A percentile compares a stretch with the other conserved stretches of the same genome.
phyloP scores from a whole-genome alignment of 2,329 filamentous ascomycete genomes.

The Alternaria ventricosa region DNA sequence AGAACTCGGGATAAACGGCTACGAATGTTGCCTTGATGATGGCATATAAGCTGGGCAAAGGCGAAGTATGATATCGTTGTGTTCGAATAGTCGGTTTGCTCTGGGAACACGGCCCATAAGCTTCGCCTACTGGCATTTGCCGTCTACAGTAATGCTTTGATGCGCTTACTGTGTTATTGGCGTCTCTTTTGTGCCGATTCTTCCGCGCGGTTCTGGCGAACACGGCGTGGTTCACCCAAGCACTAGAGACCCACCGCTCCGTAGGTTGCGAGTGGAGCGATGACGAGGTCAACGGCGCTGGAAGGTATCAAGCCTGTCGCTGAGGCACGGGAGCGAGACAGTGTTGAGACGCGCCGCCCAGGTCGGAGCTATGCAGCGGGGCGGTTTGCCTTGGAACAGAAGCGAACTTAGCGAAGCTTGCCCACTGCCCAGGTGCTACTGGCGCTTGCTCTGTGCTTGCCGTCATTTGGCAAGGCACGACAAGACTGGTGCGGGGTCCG shows the following conservation, averaged over 20 bases:
- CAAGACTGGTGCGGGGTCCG: not conserved
- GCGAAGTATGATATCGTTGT: not conserved
- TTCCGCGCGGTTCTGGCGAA: not conserved
- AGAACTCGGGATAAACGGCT: not conserved
- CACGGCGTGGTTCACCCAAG: not conserved
- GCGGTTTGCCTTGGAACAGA: slow-evolving; percentile 11
- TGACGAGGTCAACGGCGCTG: slow-evolving; percentile 9
- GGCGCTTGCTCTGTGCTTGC: slow-evolving; percentile 13
- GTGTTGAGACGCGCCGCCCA: slow-evolving; percentile 15
- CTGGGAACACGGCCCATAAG: not conserved
- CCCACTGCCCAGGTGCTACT: slow-evolving; percentile 3
- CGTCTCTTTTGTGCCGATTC: slow-evolving; percentile 2
- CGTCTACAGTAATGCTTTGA: not conserved
- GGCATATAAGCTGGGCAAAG: not conserved
- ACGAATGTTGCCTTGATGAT: not conserved
- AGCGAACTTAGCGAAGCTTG: not conserved
- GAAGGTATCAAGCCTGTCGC: slow-evolving; percentile 3
- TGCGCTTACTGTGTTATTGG: not conserved
- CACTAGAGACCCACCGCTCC: not conserved
- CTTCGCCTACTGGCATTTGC: not conserved
- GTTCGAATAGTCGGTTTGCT: not conserved
- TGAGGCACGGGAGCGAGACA: slow-evolving; percentile 7
- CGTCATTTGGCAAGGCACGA: not conserved
- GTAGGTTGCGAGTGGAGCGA: slow-evolving; percentile 4
- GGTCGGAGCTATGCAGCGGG: slow-evolving; percentile 18